Base-by-base conservation (phyloP, 306 rosid species). In the Fagus crenata region DNA sequence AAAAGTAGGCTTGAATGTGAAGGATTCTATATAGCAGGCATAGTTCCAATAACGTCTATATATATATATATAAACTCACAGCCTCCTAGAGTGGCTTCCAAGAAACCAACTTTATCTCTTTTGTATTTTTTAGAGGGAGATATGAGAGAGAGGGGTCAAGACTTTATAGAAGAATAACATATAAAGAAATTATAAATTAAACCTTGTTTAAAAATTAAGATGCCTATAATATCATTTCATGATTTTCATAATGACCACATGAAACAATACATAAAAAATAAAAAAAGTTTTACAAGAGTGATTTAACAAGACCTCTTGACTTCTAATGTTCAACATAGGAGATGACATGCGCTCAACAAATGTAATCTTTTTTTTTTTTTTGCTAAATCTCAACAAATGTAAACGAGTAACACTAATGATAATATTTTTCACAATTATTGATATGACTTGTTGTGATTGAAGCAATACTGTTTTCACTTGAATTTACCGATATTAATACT, bases 11-110 rank as follows among this genome's bases (percentile, higher is more conserved):
- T 84, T 83, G 86, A 71, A 65, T 56, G 54, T 12, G 85, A 87
- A 75, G 86, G 78, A 60, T 75, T 42, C 73, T 68, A 68, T 77
- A 73, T 39, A 74, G 65, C 77, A 79, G 53, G 83, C 85, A 70
- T 75, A 78, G 75, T 43, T 76, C 87, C 71, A 61, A 75, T 58
- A 71, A 67, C 6, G 49, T 51, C 41, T 39, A 41, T 51, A 72
- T 55, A 56, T 73, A 32, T 78, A 12, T 83, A 67, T 85, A 83
- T 84, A 82, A 82, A 59, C 13, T 53, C 68, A 31, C 33, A 39
- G 63, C 51, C 73, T 80, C 83, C 55, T 72, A 77, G 90, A 88
- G 97, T 90, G 89, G 86, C 91, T 93, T 93, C 90, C 93, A 88
- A 89, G 97, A 91, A 93, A 88, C 90, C 81, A 64, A 80, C 91